phyloP scores from a whole-genome alignment of 192 early-diverging fungal species.

The Backusella tuberculispora region DNA sequence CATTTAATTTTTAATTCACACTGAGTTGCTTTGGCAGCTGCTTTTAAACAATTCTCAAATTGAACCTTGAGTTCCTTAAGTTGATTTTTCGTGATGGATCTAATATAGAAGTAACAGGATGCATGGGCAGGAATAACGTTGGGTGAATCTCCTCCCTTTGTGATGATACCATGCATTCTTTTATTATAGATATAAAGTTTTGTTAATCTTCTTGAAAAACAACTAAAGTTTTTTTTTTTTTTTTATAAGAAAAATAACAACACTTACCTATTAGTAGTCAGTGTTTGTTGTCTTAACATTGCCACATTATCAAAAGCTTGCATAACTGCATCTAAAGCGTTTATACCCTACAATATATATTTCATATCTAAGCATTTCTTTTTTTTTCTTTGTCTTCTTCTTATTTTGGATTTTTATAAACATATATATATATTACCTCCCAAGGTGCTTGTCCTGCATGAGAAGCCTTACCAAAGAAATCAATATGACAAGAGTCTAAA shows the following conservation, averaged over 20 bases:
- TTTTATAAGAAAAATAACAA: background rate
- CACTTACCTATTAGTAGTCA: constrained; percentile 44
- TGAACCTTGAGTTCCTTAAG: constrained; percentile 47
- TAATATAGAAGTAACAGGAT: constrained; percentile 50
- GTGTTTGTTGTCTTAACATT: constrained; percentile 59
- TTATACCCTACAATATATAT: constrained; percentile 45
- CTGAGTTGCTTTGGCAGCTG: constrained; percentile 59
- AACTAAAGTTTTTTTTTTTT: background rate
- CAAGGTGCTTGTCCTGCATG: constrained; percentile 62
- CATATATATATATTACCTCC: background rate
- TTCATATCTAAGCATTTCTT: too few species aligned
- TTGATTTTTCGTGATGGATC: constrained; percentile 50
- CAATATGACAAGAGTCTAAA: constrained; percentile 44
- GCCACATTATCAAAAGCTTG: constrained; percentile 53
- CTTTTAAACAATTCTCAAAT: constrained; percentile 52
- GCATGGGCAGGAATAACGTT: constrained; percentile 66
- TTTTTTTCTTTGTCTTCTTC: too few species aligned
- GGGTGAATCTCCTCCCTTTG: constrained; percentile 14
- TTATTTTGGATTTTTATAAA: too few species aligned
- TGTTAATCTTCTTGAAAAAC: too few species aligned
- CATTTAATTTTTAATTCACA: constrained; percentile 47
- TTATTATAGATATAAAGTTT: too few species aligned
- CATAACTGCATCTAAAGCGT: constrained; percentile 66
- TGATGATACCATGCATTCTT: constrained; percentile 8
- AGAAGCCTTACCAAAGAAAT: constrained; percentile 60